Percentiles rank a stretch among this genome's conserved stretches.
Evolutionary conservation across 176 grass and related monocot genomes (phyloP).

Genomic region (Aegilops umbellulata): DNA sequence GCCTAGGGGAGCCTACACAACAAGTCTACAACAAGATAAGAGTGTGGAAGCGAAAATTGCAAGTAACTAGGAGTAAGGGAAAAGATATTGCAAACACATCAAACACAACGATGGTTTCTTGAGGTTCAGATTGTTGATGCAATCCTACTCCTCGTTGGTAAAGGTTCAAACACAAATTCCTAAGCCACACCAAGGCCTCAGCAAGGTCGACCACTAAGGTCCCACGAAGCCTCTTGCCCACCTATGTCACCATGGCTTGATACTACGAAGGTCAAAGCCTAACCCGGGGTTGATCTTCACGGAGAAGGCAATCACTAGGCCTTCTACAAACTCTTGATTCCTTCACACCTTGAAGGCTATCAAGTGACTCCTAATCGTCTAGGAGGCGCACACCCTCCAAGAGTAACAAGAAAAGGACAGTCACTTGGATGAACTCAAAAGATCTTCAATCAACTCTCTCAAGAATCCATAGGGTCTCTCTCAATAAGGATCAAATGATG

Average conservation of each 20-base stretch:
- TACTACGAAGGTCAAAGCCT: neutral
- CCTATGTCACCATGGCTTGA: neutral
- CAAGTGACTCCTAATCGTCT: neutral
- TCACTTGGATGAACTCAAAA: too few species aligned
- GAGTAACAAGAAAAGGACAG: neutral
- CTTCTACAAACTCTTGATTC: neutral
- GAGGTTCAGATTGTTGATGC: neutral
- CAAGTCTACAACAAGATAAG: neutral
- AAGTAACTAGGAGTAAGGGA: neutral
- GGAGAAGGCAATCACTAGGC: neutral
- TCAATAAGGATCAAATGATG: too few species aligned
- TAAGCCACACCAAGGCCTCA: neutral
- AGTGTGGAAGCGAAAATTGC: neutral
- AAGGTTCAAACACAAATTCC: neutral
- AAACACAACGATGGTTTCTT: neutral
- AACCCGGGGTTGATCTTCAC: neutral
- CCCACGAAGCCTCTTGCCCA: neutral
- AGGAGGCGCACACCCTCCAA: neutral
- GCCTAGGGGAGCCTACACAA: neutral
- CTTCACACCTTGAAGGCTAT: neutral
- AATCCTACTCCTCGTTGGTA: neutral
- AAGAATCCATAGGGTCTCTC: too few species aligned
- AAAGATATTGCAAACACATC: neutral
- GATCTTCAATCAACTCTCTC: too few species aligned
- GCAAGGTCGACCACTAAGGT: neutral